Base-by-base conservation (phyloP, 1,284 basidiomycete genomes). In the Acaromyces ingoldii region DNA sequence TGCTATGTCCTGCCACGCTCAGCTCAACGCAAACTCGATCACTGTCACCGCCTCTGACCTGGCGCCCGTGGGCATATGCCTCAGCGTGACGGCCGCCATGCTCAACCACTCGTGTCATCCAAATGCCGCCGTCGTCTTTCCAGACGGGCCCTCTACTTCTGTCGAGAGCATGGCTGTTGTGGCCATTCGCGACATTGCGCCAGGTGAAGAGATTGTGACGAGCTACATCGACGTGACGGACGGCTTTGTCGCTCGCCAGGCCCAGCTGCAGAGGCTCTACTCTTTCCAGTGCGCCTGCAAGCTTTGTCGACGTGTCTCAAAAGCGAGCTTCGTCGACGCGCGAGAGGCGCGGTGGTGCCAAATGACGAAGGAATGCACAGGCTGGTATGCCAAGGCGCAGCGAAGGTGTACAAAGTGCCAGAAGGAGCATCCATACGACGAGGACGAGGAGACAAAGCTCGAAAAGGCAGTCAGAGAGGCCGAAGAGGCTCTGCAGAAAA, bases 21-120 rank as follows among this genome's bases (percentile, higher is more conserved):
- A 93, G 88, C 90, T 93, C 72, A 81, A 83, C 6, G 86, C 87
- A 4, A 97, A 96, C 72, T 86, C 91, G 0, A 89, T 95, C 72
- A 86, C 90, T 0, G 79, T 93, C 10, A 85, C 88, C 0, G 63
- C 67, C 33, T 53, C 63, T 28, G 63, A 71, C 29, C 49, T 71
- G 2, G 83, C 85, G 0, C 83, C 87, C 0, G 80, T 96, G 38
- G 92, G 92, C 13, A 83, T 86, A 1, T 83, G 85, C 26, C 80
- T 92, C 24, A 87, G 88, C 0, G 89, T 91, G 0, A 64, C 83
- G 0, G 79, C 85, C 9, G 90, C 91, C 0, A 80, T 96, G 28
- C 81, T 88, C 62, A 97, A 96, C 67, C 92, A 97, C 71, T 88
- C 89, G 0, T 97, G 92, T 69, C 81, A 83, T 21, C 91, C 92